Evolutionary conservation across 805 yeast genomes (phyloP), one percentile per base, ranked within the genome.

Genomic region (Myxozyma melibiosi): DNA sequence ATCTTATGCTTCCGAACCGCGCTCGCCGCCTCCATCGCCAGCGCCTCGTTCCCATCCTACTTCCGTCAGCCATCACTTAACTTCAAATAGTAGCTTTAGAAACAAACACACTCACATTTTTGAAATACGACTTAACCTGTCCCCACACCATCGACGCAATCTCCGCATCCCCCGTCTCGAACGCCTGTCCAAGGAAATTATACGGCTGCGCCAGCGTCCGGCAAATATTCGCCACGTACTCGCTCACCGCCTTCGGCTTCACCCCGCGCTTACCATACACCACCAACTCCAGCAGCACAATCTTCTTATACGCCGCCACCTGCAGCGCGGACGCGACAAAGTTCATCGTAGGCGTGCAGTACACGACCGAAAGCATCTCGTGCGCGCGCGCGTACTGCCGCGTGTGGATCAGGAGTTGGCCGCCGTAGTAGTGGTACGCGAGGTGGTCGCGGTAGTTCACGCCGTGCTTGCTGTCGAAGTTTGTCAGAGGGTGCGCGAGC

Each of bases 381-480:
- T 35, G 48, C 11, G 66, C 66, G 16, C 38, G 50, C 18, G 56
- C 53, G 39, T 38, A 54, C 7, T 57, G 48, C 49, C 46, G 38
- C 46, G 47, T 24, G 4, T 54, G 51, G 27, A 60, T 43, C 30
- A 46, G 46, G 6, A 56, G 48, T 14, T 44, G 47, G 4, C 53
- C 66, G 9, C 57, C 62, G 46, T 60, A 63, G 38, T 56, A 64
- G 46, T 64, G 59, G 47, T 47, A 60, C 13, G n/a, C 35, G 18
- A 60, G 27, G 31, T 60, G 60, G 33, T 60, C 62, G 11, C 38
- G 53, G 25, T 60, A 57, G 13, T 55, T 35, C 9, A 53, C 38
- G n/a, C 42, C 52, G 20, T 16, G 20, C 42, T 43, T 38, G 6
- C 54, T 35, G 24, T 60, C 51, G 28, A 60, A 57, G 35, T 25